Evolutionary conservation across 108 stramenopile species (phyloP).

Genomic region (Fistulifera pelliculosa): DNA sequence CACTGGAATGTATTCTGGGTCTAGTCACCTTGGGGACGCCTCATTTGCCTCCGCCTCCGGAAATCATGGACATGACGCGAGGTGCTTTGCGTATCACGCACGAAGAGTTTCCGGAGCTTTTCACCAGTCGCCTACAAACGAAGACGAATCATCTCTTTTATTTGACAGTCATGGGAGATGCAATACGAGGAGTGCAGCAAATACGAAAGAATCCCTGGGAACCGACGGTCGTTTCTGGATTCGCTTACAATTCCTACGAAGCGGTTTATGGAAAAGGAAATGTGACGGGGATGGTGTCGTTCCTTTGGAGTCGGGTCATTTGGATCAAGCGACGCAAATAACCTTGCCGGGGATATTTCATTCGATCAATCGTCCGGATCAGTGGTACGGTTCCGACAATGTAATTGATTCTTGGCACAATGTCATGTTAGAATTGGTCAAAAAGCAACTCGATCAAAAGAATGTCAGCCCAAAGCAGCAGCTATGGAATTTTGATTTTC

Average conservation of each 20-base stretch:
- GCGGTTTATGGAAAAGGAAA: slow-evolving; percentile 72
- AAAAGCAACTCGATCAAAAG: background rate
- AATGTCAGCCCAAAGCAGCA: background rate
- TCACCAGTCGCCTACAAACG: slow-evolving; percentile 10
- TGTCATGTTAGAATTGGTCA: slow-evolving; percentile 4
- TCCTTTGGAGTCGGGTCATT: slow-evolving; percentile 56
- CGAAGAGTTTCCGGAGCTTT: slow-evolving; percentile 69
- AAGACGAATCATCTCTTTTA: slow-evolving; percentile 27
- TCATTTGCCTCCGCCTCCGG: slow-evolving; percentile 48
- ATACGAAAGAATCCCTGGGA: slow-evolving; percentile 13
- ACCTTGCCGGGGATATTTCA: slow-evolving; percentile 73
- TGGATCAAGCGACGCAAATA: slow-evolving; percentile 66
- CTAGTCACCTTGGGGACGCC: slow-evolving; percentile 72
- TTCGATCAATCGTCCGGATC: slow-evolving; percentile 70
- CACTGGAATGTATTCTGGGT: slow-evolving; percentile 19
- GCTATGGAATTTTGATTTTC: background rate
- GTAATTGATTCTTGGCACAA: slow-evolving; percentile 67
- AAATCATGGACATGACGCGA: slow-evolving; percentile 54
- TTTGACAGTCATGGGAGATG: slow-evolving; percentile 69
- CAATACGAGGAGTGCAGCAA: slow-evolving; percentile 41
- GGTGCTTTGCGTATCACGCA: slow-evolving; percentile 62
- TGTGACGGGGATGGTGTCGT: slow-evolving; percentile 82
- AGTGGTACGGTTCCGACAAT: slow-evolving; percentile 78
- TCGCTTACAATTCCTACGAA: slow-evolving; percentile 69
- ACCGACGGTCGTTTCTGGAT: slow-evolving; percentile 30